Evolutionary conservation across 345 rosid species (phyloP).

Genomic region (Hibiscus tridactylites): DNA sequence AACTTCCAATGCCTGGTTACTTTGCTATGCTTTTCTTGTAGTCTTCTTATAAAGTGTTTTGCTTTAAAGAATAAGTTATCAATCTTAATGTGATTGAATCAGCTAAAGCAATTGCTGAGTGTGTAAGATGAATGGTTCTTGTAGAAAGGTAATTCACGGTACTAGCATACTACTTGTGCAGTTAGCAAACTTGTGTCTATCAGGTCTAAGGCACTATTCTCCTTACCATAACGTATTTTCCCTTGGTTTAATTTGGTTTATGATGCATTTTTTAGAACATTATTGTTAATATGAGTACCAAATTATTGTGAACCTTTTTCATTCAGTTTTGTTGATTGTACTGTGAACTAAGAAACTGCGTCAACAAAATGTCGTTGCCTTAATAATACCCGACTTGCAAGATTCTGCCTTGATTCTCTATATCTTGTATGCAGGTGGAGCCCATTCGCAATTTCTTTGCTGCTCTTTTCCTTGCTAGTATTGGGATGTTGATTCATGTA

Average conservation of each 20-base stretch:
- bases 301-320: neutral
- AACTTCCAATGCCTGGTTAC: neutral
- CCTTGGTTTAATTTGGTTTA: neutral
- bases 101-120: neutral
- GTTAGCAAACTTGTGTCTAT: neutral
- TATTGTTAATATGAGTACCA: neutral
- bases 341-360: neutral
- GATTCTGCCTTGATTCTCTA: neutral
- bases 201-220: neutral
- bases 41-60: constrained; percentile 1
- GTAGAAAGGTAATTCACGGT: neutral
- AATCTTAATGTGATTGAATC: neutral
- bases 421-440: neutral
- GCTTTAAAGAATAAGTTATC: neutral
- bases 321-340: neutral
- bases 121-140: neutral
- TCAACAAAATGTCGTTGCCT: neutral
- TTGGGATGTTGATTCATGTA: constrained; percentile 68
- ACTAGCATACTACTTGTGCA: neutral
- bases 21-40: constrained; percentile 8
- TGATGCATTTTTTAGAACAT: too few relatives aligned
- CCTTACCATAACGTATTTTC: neutral
- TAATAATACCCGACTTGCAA: neutral
- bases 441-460: constrained; percentile 36
- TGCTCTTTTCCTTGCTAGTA: constrained; percentile 72